Evolutionary conservation across 73 alveolate species (phyloP), one percentile per base, ranked within the genome.

Genomic region (Symbiodinium pilosum): DNA sequence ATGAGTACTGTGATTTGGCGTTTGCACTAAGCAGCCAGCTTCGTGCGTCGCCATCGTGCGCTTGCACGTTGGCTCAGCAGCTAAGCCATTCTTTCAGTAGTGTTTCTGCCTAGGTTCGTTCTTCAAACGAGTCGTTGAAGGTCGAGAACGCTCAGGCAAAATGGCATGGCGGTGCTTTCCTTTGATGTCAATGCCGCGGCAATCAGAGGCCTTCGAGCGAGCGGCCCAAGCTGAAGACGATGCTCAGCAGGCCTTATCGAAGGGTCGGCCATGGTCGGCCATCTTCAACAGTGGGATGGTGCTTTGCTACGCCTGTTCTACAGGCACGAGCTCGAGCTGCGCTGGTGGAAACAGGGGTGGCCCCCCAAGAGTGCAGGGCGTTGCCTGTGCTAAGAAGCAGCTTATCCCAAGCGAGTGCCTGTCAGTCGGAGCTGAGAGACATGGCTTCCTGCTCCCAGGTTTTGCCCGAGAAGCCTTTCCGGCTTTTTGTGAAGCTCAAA

Each of bases 91-190:
- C 8, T 38, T 4, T 38, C 12, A 75, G 87, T 20, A 51, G 52
- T 34, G 9, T 43, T 28, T 47, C 28, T 6, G 2, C 47, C 32
- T 40, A 91, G 97, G 97, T 91, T 18, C 88, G 97, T 12, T 51
- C 97, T 28, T 91, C 97, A 83, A 91, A 91, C 77, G 97, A 91
- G 97, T 91, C 97, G 73, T 38, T 91, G 43, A 91, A 91, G 97
- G 87, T 91, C 32, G 97, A 91, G 97, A 91, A 91, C 47, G 97
- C 97, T n/a, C 42, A 91, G 88, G 97, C 92, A 30, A 54, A 3
- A 54, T 54, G 71, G 30, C 26, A 54, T 3, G 2, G 3, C 77
- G 1, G 28, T 28, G 36, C 59, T 47, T 6, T 47, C 14, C 59
- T 47, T 6, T 47, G 59, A 52, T 4, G 14, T 3, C 26, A 12